phyloP scores from a whole-genome alignment of 805 yeast species.

The Kazachstania psychrophila region DNA sequence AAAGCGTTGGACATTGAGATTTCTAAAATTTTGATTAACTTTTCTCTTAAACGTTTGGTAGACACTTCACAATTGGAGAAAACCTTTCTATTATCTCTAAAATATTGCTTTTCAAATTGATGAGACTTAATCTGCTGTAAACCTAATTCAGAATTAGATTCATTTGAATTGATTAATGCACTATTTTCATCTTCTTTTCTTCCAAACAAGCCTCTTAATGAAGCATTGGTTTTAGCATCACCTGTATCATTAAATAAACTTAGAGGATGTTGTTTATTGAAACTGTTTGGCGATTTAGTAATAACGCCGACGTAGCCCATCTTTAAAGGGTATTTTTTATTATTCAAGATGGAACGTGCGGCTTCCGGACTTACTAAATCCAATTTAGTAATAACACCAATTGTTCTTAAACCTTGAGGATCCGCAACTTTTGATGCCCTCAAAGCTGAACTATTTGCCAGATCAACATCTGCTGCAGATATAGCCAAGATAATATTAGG shows the following conservation, averaged over 20 bases:
- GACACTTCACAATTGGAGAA: slow-evolving; percentile 64
- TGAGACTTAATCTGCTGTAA: slow-evolving; percentile 35
- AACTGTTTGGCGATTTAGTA: slow-evolving; percentile 59
- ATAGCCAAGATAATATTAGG: slow-evolving; percentile 95
- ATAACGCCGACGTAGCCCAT: slow-evolving; percentile 99
- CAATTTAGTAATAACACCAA: slow-evolving; percentile 91
- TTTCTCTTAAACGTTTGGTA: slow-evolving; percentile 63
- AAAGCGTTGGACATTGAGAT: slow-evolving; percentile 82
- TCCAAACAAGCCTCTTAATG: slow-evolving; percentile 11
- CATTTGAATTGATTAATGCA: no score
- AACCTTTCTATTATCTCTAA: slow-evolving; percentile 51
- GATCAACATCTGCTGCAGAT: slow-evolving; percentile 94
- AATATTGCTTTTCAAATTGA: slow-evolving; percentile 56
- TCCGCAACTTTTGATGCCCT: slow-evolving; percentile 84
- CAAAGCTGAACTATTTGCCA: slow-evolving; percentile 91
- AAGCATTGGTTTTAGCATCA: not conserved
- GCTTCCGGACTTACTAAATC: slow-evolving; percentile 75
- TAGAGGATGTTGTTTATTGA: slow-evolving; percentile 7
- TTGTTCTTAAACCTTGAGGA: slow-evolving; percentile 90
- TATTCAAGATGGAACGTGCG: slow-evolving; percentile 61
- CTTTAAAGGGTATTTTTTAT: slow-evolving; percentile 76
- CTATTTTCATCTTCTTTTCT: slow-evolving; percentile 2
- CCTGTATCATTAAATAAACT: slow-evolving; percentile 12
- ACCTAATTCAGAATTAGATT: slow-evolving; percentile 3
- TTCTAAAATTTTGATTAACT: slow-evolving; percentile 79